Percentiles rank a stretch among this genome's conserved stretches.
These are phyloP conservation scores for Solanum pinnatisectum DNA, from an alignment of 257 asterid species.

Conservation along the genomic window DNA sequence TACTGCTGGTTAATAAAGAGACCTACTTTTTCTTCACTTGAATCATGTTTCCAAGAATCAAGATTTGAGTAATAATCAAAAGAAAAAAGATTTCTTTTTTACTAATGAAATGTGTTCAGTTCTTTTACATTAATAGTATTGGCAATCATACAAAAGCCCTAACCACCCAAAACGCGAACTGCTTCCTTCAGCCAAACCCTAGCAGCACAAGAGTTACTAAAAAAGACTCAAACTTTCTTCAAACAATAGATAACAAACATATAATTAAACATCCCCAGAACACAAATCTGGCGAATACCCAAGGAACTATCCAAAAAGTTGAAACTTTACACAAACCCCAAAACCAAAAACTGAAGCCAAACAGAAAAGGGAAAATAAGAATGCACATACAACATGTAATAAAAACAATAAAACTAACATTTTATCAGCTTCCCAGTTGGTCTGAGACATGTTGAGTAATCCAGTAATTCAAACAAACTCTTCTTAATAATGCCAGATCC, in stretches of 20 bases:
- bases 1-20: neutral
- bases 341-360: neutral
- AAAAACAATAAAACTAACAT: conserved; percentile 39
- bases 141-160: neutral
- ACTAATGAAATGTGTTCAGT: neutral
- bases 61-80: neutral
- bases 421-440: conserved; percentile 99
- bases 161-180: neutral
- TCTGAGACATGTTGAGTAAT: conserved; percentile 65
- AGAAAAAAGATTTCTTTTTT: neutral
- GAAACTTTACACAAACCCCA: neutral
- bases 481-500: conserved; percentile 29
- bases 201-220: neutral
- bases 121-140: neutral
- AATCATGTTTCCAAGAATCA: neutral
- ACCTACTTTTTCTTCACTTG: neutral
- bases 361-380: neutral
- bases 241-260: neutral
- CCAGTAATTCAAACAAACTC: conserved; percentile 13
- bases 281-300: conserved; percentile 18
- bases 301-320: conserved; percentile 4
- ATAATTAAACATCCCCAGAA: conserved; percentile 8
- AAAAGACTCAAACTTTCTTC: neutral
- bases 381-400: neutral
- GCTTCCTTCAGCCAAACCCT: conserved; percentile 2